Conservation (phyloP, 176 grass and related monocot species). For the Carex myosuroides region DNA sequence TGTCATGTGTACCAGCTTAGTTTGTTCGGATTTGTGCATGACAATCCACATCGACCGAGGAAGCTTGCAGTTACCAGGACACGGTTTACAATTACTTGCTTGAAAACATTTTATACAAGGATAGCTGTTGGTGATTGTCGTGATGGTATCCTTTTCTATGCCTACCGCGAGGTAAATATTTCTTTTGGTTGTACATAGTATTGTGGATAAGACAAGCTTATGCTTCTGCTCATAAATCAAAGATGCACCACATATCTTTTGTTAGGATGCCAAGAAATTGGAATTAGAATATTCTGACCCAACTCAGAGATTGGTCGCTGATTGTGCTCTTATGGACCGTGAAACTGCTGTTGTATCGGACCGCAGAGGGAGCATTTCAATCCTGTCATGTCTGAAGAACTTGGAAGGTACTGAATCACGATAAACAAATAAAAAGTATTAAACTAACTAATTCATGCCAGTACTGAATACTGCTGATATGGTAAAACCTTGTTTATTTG, state of each 20-base stretch:
- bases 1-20: constrained; percentile 46
- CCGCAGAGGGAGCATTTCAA: constrained; percentile 84
- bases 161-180: constrained; percentile 69
- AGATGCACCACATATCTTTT: not conserved
- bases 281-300: constrained; percentile 81
- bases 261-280: constrained; percentile 64
- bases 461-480: not conserved
- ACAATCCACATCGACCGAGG: constrained; percentile 69
- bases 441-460: not conserved
- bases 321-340: constrained; percentile 74
- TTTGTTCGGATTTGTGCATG: constrained; percentile 73
- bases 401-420: constrained; percentile 50
- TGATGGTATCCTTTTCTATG: constrained; percentile 97
- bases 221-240: not conserved
- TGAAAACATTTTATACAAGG: constrained; percentile 60
- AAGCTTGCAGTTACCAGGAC: constrained; percentile 54
- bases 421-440: not conserved
- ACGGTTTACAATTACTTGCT: constrained; percentile 86
- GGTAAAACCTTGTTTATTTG: not conserved
- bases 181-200: constrained; percentile 21
- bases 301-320: constrained; percentile 80
- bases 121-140: constrained; percentile 98
- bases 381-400: constrained; percentile 67
- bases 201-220: not conserved
- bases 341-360: constrained; percentile 88